These are phyloP conservation scores for Corchorus olitorius DNA, from an alignment of 345 rosid species.

Conservation along the genomic window DNA sequence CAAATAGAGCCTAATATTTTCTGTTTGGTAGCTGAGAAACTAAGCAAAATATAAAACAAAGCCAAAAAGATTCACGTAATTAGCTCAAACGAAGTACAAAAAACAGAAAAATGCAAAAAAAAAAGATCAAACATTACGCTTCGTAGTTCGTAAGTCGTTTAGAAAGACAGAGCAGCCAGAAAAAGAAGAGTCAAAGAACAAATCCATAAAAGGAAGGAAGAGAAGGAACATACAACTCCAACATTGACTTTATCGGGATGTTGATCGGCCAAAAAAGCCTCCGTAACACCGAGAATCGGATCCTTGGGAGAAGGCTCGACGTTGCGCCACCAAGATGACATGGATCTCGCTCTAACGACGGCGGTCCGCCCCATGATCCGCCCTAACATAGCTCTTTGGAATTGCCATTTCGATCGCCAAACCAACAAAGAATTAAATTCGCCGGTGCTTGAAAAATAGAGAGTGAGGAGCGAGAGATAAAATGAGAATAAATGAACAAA, in stretches of 20 bases:
- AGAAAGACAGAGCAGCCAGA: too few species aligned
- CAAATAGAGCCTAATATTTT: not conserved
- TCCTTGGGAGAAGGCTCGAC: constrained; percentile 92
- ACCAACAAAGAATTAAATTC: constrained; percentile 26
- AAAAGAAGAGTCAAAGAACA: not conserved
- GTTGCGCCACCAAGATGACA: constrained; percentile 90
- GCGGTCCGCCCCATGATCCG: constrained; percentile 32
- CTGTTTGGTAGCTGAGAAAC: not conserved
- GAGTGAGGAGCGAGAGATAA: too few species aligned
- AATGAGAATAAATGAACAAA: too few species aligned
- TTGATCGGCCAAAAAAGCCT: constrained; percentile 91
- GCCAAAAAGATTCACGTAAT: not conserved
- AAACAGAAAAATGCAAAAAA: too few species aligned
- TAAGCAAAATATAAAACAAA: not conserved
- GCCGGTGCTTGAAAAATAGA: not conserved
- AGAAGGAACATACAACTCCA: constrained; percentile 72
- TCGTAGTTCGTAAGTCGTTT: too few species aligned
- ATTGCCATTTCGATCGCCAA: constrained; percentile 29
- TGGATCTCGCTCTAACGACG: constrained; percentile 48
- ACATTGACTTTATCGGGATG: constrained; percentile 85
- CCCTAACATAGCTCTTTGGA: constrained; percentile 33
- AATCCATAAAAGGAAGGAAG: not conserved
- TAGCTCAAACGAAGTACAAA: not conserved
- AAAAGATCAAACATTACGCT: too few species aligned
- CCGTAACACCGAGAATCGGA: constrained; percentile 96